These are phyloP conservation scores for Aciculosporium take DNA, from an alignment of 2,329 filamentous ascomycete genomes.

Conservation along the genomic window DNA sequence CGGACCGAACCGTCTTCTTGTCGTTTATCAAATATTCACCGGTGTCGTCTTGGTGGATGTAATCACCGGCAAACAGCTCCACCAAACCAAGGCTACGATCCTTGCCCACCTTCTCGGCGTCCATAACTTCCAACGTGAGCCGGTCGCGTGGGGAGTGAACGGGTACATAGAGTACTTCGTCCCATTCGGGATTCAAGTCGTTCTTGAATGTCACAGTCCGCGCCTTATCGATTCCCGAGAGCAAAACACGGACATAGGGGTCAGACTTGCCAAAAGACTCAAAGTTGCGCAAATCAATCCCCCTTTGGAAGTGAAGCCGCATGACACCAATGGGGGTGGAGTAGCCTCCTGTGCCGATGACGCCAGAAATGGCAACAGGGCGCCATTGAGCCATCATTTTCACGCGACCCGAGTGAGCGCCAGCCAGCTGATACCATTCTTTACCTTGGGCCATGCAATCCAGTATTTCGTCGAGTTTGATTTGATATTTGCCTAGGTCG, in stretches of 20 bases:
- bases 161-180: conserved; percentile 89
- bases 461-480: conserved; percentile 87
- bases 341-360: conserved; percentile 74
- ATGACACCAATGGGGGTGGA: conserved; percentile 89
- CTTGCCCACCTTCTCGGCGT: conserved; percentile 81
- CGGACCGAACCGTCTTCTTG: conserved; percentile 51
- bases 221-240: conserved; percentile 81
- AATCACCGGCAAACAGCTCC: conserved; percentile 66
- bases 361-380: conserved; percentile 73
- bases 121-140: conserved; percentile 86
- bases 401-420: conserved; percentile 66
- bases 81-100: conserved; percentile 76
- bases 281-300: conserved; percentile 72
- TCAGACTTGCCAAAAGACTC: conserved; percentile 96
- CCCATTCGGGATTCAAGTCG: conserved; percentile 88
- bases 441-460: conserved; percentile 84
- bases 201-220: conserved; percentile 93
- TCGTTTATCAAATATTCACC: conserved; percentile 74
- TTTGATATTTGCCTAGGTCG: conserved; percentile 80
- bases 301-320: conserved; percentile 80
- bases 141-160: conserved; percentile 76
- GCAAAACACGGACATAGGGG: conserved; percentile 75
- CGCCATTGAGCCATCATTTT: conserved; percentile 94
- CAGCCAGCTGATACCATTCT: conserved; percentile 86
- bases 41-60: conserved; percentile 59